Evolutionary conservation across 83 land plant genomes (phyloP).

Genomic region (Diphasiastrum complanatum): DNA sequence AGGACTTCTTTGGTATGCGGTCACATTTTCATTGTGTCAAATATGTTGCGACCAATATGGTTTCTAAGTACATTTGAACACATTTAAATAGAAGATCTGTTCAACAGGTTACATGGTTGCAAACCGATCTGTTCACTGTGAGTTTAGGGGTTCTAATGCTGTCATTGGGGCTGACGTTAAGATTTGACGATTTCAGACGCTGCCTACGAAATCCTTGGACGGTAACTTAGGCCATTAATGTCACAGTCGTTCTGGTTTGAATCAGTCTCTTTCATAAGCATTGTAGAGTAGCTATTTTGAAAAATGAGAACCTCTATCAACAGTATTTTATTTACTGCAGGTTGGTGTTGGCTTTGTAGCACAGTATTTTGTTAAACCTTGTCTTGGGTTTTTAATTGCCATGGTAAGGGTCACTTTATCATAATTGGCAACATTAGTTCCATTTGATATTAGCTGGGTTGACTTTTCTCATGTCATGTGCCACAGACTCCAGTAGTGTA

Average conservation of each 20-base stretch:
- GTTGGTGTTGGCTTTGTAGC: slow-evolving; percentile 89
- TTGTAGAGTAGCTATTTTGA: neutral
- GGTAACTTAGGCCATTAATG: too few species aligned
- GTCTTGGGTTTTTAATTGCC: slow-evolving; percentile 72
- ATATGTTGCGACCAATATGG: too few species aligned
- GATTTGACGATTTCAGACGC: slow-evolving; percentile 89
- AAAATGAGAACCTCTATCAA: neutral
- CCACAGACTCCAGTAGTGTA: slow-evolving; percentile 1
- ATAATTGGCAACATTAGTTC: neutral
- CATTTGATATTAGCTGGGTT: neutral
- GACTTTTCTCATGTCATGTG: neutral
- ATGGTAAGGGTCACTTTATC: slow-evolving; percentile 37
- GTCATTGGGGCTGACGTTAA: slow-evolving; percentile 95
- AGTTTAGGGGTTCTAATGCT: slow-evolving; percentile 93
- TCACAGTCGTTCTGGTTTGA: too few species aligned
- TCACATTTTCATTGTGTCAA: too few species aligned
- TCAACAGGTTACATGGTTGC: slow-evolving; percentile 83
- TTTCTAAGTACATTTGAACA: neutral
- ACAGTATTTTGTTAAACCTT: slow-evolving; percentile 66
- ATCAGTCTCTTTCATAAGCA: too few species aligned
- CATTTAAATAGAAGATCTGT: neutral
- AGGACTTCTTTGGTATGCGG: too few species aligned
- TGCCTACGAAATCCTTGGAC: slow-evolving; percentile 97
- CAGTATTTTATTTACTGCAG: slow-evolving; percentile 31
- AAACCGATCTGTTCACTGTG: slow-evolving; percentile 89